Evolutionary conservation across 805 yeast genomes (phyloP).

Genomic region (Hanseniaspora meyeri): DNA sequence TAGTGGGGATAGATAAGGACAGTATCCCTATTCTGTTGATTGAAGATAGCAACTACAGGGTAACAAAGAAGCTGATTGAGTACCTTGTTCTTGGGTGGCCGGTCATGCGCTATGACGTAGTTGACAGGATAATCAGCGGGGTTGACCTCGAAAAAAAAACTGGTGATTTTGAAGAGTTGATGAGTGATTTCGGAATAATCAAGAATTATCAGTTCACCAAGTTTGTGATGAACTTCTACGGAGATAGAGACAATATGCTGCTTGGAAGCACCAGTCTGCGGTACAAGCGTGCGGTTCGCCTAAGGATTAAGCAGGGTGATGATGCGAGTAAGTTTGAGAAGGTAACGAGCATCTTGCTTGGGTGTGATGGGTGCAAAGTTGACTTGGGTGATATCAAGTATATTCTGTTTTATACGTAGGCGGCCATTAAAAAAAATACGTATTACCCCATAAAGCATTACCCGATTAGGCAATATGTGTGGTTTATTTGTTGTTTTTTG

Average conservation of each 20-base stretch:
- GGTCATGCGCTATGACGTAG: background rate
- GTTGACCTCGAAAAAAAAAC: background rate
- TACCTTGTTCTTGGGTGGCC: slow-evolving; percentile 3
- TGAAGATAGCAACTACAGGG: background rate
- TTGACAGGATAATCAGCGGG: background rate
- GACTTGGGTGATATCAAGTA: background rate
- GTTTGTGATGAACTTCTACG: background rate
- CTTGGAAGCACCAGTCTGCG: background rate
- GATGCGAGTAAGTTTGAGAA: background rate
- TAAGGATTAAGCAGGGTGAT: background rate
- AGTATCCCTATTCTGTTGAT: background rate
- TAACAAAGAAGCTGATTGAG: background rate
- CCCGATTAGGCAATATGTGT: background rate
- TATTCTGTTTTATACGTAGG: background rate
- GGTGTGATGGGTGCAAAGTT: background rate
- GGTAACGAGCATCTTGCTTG: background rate
- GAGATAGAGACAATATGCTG: background rate
- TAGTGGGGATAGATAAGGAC: background rate
- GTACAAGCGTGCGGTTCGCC: background rate
- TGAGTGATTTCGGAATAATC: background rate
- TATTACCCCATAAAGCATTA: background rate
- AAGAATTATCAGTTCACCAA: background rate
- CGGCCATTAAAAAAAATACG: background rate
- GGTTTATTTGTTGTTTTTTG: background rate
- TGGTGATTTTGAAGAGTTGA: background rate